phyloP scores from a whole-genome alignment of 768 basidiomycete genomes.

The Boletus fagicola region DNA sequence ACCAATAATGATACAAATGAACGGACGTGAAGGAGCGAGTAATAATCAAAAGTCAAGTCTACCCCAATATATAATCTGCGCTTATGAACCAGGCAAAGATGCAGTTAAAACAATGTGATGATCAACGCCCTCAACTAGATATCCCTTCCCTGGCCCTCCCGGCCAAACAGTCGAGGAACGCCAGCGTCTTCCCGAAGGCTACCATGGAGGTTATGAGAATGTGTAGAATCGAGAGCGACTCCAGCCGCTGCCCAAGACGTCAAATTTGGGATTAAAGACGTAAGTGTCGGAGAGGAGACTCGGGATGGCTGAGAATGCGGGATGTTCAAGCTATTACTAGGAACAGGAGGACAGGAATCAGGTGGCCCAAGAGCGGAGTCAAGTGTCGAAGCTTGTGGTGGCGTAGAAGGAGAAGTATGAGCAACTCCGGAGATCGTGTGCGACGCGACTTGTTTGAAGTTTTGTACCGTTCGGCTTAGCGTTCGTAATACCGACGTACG shows the following conservation, averaged over 20 bases:
- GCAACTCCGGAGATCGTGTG: conserved; percentile 28
- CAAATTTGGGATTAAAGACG: conserved; percentile 33
- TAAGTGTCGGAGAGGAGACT: conserved; percentile 21
- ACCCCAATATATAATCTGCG: conserved; percentile 4
- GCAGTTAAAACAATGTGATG: not conserved
- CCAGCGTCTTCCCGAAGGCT: conserved; percentile 20
- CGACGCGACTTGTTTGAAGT: conserved; percentile 38
- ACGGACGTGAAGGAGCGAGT: not conserved
- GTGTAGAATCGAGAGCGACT: conserved; percentile 18
- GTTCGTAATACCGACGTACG: conserved; percentile 51
- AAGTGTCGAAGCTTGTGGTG: conserved; percentile 10
- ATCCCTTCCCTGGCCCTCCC: conserved; percentile 27
- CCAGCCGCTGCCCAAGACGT: conserved; percentile 36
- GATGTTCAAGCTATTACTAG: conserved; percentile 6
- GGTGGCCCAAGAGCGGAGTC: conserved; percentile 5
- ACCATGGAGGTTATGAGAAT: conserved; percentile 6
- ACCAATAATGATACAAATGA: conserved; percentile 19
- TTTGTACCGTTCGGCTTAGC: conserved; percentile 54
- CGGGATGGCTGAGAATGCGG: conserved; percentile 23
- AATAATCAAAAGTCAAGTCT: not conserved
- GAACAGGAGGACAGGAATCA: not conserved
- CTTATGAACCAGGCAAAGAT: not conserved
- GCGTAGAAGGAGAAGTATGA: conserved; percentile 4
- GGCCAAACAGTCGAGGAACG: conserved; percentile 26
- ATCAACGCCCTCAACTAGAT: conserved; percentile 15